A percentile compares a stretch with the other conserved stretches of the same genome.
phyloP scores from a whole-genome alignment of 257 asterid genomes.

The Solanum gandarillasii region DNA sequence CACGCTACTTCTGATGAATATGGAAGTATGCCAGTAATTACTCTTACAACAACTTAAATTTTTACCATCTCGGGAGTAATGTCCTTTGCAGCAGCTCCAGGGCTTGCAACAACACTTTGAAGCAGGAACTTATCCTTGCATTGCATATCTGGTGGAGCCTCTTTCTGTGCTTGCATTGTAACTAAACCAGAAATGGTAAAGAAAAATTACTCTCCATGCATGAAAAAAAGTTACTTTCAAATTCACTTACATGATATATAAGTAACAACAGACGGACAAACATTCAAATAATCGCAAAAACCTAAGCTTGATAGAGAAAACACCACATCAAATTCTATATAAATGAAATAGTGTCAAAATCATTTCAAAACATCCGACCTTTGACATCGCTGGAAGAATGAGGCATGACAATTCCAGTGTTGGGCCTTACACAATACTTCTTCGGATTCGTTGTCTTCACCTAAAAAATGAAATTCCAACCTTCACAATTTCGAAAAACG shows the following conservation, averaged over 20 bases:
- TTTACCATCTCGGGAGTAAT: constrained; percentile 72
- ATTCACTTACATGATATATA: neutral
- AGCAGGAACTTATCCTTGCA: constrained; percentile 97
- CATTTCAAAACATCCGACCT: constrained; percentile 16
- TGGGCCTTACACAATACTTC: constrained; percentile 67
- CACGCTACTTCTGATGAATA: neutral
- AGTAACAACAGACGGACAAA: neutral
- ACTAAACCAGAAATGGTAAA: constrained; percentile 30
- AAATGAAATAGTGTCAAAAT: neutral
- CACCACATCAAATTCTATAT: neutral
- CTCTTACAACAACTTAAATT: neutral
- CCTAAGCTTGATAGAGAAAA: neutral
- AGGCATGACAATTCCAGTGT: constrained; percentile 55
- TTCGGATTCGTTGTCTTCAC: constrained; percentile 70
- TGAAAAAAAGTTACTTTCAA: neutral
- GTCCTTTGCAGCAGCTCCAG: constrained; percentile 67
- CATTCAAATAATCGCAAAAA: neutral
- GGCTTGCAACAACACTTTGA: constrained; percentile 54
- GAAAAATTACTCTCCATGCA: neutral
- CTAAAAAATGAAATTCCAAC: constrained; percentile 16
- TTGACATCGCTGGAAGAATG: constrained; percentile 35
- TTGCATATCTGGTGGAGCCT: constrained; percentile 78
- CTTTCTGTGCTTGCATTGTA: constrained; percentile 98
- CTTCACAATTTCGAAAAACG: neutral
- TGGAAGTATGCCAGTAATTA: neutral